Evolutionary conservation across 2,329 filamentous ascomycete genomes (phyloP).

Genomic region (Neofusicoccum umdonicola): DNA sequence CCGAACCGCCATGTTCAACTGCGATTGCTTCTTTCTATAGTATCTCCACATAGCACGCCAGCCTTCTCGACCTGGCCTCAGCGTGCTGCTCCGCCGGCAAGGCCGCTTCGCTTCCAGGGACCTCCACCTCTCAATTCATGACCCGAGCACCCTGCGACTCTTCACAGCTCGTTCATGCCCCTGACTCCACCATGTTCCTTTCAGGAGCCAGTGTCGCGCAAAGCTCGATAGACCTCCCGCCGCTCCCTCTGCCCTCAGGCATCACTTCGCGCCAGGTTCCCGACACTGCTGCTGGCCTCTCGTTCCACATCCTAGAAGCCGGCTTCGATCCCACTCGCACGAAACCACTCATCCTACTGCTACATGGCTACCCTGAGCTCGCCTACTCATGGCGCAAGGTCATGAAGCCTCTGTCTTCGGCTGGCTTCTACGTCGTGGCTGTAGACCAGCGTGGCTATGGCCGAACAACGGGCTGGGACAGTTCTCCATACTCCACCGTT

Average conservation of each 20-base stretch:
- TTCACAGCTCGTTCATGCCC: background rate
- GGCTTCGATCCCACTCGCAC: slow-evolving; percentile 41
- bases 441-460: slow-evolving; percentile 69
- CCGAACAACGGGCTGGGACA: slow-evolving; percentile 62
- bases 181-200: background rate
- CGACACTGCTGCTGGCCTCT: slow-evolving; percentile 56
- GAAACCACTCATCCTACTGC: slow-evolving; percentile 59
- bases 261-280: slow-evolving; percentile 58
- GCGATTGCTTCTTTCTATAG: background rate
- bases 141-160: background rate
- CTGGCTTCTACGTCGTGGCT: slow-evolving; percentile 65
- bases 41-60: background rate
- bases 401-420: slow-evolving; percentile 56
- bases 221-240: slow-evolving; percentile 28
- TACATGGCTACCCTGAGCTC: slow-evolving; percentile 67
- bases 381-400: slow-evolving; percentile 69
- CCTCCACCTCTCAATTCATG: background rate
- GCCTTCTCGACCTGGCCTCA: background rate
- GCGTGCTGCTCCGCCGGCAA: background rate
- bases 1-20: background rate
- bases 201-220: background rate
- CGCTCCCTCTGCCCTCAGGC: slow-evolving; percentile 55
- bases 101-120: background rate
- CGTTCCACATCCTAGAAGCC: slow-evolving; percentile 60
- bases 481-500: slow-evolving; percentile 48